phyloP scores from a whole-genome alignment of 1,284 basidiomycete genomes.

The Moesziomyces aphidis region DNA sequence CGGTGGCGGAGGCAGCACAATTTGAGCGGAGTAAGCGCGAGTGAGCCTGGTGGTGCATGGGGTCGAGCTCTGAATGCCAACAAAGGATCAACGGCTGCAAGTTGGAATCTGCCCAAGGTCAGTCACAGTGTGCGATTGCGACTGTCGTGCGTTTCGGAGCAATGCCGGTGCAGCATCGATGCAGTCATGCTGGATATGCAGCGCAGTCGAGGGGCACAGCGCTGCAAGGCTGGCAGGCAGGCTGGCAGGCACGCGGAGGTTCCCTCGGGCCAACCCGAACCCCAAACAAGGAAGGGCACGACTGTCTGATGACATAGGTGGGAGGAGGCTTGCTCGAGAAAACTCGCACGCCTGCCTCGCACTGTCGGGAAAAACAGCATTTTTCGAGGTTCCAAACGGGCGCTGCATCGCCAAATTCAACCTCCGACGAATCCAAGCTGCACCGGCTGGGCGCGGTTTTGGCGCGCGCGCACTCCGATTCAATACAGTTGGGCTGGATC shows the following conservation, averaged over 20 bases:
- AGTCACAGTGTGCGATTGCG: background rate
- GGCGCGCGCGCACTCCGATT: no score
- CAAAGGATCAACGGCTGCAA: no score
- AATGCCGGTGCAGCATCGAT: constrained; percentile 5
- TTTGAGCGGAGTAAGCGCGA: background rate
- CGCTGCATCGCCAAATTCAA: background rate
- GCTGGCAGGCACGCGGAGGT: no score
- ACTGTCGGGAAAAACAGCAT: background rate
- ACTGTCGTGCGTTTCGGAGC: constrained; percentile 1
- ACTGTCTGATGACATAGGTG: constrained; percentile 26
- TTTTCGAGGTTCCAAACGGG: background rate
- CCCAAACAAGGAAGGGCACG: background rate
- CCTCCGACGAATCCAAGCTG: background rate
- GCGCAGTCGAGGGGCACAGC: no score
- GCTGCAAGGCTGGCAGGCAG: background rate
- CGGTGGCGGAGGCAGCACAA: background rate
- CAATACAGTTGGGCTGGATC: no score
- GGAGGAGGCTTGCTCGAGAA: background rate
- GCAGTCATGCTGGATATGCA: background rate
- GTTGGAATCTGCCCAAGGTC: no score
- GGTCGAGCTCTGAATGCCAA: background rate
- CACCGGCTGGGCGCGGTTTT: background rate
- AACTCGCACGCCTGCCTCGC: constrained; percentile 2
- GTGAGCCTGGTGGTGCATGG: background rate
- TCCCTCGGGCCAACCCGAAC: background rate